These are phyloP conservation scores for Solanum tarijense DNA, from an alignment of 257 asterid species.

Conservation along the genomic window DNA sequence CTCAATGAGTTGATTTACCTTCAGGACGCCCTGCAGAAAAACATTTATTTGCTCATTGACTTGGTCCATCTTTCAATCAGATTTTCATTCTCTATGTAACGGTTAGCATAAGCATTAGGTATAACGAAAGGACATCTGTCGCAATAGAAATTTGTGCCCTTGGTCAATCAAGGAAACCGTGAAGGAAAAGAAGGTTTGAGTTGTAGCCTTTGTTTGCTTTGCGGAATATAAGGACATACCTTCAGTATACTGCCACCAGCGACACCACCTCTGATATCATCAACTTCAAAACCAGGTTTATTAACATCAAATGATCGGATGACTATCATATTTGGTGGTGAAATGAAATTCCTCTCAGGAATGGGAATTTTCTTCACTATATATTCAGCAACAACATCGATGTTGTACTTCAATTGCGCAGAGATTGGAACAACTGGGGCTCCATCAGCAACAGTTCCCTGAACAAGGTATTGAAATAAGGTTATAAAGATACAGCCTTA, in stretches of 20 bases:
- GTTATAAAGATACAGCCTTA: background rate
- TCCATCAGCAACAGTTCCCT: conserved; percentile 94
- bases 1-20: conserved; percentile 78
- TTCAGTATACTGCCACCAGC: conserved; percentile 98
- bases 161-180: background rate
- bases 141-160: background rate
- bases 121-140: background rate
- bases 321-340: conserved; percentile 95
- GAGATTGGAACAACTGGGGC: conserved; percentile 96
- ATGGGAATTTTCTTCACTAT: conserved; percentile 83
- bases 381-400: conserved; percentile 92
- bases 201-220: background rate
- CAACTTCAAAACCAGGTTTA: conserved; percentile 96
- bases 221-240: conserved; percentile 27
- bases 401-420: conserved; percentile 90
- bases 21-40: conserved; percentile 80
- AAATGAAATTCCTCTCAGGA: conserved; percentile 72
- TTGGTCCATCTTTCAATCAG: background rate
- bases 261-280: conserved; percentile 93
- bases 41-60: background rate
- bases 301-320: conserved; percentile 97
- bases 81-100: background rate
- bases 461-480: conserved; percentile 1
- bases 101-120: background rate
- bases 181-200: background rate